A percentile compares a stretch with the other conserved stretches of the same genome.
Conservation (phyloP, 306 rosid genomes). For the Inga oerstediana region DNA sequence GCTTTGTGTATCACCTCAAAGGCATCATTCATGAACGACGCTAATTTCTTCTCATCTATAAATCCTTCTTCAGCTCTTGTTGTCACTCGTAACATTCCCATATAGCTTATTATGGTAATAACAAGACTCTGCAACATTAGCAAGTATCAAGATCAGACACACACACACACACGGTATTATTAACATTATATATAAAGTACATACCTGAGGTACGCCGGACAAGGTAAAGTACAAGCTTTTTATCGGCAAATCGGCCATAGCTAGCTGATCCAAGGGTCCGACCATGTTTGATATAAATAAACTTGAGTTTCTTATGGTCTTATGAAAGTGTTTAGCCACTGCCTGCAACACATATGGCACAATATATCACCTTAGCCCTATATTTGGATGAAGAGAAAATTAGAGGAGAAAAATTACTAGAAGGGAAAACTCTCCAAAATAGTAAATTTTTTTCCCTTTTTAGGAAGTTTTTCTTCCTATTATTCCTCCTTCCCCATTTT, state of each 20-base stretch:
- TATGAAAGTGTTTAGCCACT: conserved; percentile 29
- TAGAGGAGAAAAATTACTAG: too few relatives aligned
- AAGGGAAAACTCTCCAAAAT: too few relatives aligned
- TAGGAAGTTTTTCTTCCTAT: too few relatives aligned
- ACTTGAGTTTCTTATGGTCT: conserved; percentile 43
- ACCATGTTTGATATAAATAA: conserved; percentile 42
- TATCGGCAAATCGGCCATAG: conserved; percentile 39
- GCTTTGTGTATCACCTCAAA: neutral
- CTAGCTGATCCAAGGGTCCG: conserved; percentile 52
- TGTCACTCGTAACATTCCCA: conserved; percentile 6
- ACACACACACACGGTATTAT: too few relatives aligned
- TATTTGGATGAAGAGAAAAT: too few relatives aligned
- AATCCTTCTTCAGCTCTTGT: conserved; percentile 12
- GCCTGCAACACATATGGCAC: conserved; percentile 29
- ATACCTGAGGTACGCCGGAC: conserved; percentile 45
- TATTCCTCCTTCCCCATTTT: too few relatives aligned
- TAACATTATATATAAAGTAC: neutral
- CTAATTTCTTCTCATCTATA: neutral
- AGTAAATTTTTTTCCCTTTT: too few relatives aligned
- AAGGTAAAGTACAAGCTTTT: conserved; percentile 41
- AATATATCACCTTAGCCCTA: neutral
- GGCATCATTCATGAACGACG: neutral
- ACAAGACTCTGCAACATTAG: conserved; percentile 5
- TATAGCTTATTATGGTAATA: conserved; percentile 7
- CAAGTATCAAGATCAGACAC: neutral